phyloP scores from a whole-genome alignment of 495 filamentous ascomycete genomes.

The Pyronema domesticum region DNA sequence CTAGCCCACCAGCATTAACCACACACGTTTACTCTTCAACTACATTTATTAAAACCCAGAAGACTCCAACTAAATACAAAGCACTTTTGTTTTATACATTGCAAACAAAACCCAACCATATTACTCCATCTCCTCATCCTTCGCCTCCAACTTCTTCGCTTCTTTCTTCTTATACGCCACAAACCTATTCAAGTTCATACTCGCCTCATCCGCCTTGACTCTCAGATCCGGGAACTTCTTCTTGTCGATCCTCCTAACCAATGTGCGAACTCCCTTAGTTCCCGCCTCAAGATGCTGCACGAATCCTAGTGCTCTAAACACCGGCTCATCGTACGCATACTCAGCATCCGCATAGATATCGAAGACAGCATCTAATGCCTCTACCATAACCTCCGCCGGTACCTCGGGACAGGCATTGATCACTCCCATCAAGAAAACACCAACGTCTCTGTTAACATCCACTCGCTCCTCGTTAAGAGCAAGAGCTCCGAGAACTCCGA shows the following conservation, averaged over 20 bases:
- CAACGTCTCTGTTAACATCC: constrained; percentile 32
- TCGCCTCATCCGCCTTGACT: constrained; percentile 36
- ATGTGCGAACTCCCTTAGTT: constrained; percentile 32
- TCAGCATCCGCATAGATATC: constrained; percentile 44
- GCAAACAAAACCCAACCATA: no score
- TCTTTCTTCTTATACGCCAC: constrained; percentile 42
- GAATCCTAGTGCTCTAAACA: constrained; percentile 44
- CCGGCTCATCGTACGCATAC: constrained; percentile 35
- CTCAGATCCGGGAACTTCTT: constrained; percentile 34
- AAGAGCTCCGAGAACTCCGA: constrained; percentile 42
- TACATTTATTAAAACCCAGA: no score
- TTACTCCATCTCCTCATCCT: no score
- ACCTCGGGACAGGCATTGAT: constrained; percentile 30
- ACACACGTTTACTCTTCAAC: no score
- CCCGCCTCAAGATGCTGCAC: constrained; percentile 37
- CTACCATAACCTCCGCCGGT: constrained; percentile 34
- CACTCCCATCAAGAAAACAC: constrained; percentile 39
- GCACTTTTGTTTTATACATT: no score
- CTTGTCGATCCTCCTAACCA: constrained; percentile 40
- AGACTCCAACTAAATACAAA: no score
- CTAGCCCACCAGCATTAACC: no score
- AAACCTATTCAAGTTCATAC: constrained; percentile 39
- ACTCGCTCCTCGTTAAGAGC: constrained; percentile 30
- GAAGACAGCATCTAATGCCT: constrained; percentile 42
- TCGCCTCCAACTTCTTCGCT: background rate